Conservation (phyloP, 768 basidiomycete species). For the Kwoniella mangroviensis region DNA sequence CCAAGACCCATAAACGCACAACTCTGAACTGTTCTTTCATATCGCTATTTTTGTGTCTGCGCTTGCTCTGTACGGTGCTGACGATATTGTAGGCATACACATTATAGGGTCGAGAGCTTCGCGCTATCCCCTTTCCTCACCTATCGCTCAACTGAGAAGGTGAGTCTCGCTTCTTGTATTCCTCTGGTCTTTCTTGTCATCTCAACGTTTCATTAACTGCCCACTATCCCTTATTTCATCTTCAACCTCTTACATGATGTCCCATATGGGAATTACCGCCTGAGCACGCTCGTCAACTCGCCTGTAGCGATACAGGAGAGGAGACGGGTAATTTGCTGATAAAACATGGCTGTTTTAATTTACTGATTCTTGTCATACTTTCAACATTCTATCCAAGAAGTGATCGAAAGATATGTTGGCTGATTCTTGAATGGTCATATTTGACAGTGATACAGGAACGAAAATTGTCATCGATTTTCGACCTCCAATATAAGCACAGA, state of each 20-base stretch:
- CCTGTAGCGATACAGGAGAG: conserved; percentile 38
- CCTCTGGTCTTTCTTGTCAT: not conserved
- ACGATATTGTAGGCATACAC: conserved; percentile 4
- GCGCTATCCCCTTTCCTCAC: conserved; percentile 24
- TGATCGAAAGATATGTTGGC: not conserved
- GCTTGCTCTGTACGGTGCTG: conserved; percentile 1
- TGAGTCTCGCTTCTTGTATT: conserved; percentile 5
- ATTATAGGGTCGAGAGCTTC: conserved; percentile 25
- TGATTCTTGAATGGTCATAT: not conserved
- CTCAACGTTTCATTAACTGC: not conserved
- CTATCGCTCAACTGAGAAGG: conserved; percentile 2
- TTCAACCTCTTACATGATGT: conserved; percentile 43
- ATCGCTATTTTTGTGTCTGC: not conserved
- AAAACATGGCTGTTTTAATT: conserved; percentile 57
- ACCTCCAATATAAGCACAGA: not conserved
- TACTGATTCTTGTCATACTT: conserved; percentile 33
- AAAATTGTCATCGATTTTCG: not conserved
- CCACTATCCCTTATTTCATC: not conserved
- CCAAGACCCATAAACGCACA: conserved; percentile 56
- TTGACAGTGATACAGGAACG: not conserved
- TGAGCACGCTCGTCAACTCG: conserved; percentile 36
- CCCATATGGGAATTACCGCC: conserved; percentile 57
- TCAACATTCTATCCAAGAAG: not conserved
- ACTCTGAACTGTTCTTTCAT: conserved; percentile 39
- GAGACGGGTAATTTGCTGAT: conserved; percentile 41